Evolutionary conservation across 192 early-diverging fungal species (phyloP).

Genomic region (Coemansia sp.): DNA sequence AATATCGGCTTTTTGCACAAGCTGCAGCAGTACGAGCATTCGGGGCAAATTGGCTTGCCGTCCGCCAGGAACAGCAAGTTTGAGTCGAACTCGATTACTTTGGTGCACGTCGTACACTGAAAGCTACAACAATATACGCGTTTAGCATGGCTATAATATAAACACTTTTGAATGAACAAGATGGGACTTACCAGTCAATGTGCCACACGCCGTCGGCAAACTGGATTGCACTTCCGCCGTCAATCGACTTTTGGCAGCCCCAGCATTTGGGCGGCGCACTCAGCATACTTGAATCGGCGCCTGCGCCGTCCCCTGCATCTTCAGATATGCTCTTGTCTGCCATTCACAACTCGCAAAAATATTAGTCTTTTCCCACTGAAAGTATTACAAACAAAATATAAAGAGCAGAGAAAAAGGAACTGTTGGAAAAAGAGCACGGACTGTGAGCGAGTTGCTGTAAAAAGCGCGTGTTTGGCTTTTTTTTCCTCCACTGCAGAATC

Average conservation of each 20-base stretch:
- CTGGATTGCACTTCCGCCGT: conserved; percentile 74
- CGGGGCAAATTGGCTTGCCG: conserved; percentile 81
- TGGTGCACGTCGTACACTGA: conserved; percentile 72
- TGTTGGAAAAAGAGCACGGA: no score
- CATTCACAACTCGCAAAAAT: not conserved
- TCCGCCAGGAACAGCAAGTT: conserved; percentile 73
- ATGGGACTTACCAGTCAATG: conserved; percentile 68
- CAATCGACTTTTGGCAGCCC: conserved; percentile 67
- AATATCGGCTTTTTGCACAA: conserved; percentile 71
- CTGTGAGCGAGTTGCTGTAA: no score
- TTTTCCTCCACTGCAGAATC: no score
- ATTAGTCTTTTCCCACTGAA: not conserved
- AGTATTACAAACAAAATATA: not conserved
- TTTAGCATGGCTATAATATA: no score
- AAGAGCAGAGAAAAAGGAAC: not conserved
- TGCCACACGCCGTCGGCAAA: conserved; percentile 82
- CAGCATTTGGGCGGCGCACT: conserved; percentile 58
- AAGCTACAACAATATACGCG: no score
- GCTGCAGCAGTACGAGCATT: conserved; percentile 76
- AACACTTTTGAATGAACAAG: not conserved
- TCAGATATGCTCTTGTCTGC: not conserved
- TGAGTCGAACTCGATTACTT: conserved; percentile 71
- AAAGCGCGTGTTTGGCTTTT: no score
- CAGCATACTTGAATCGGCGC: conserved; percentile 17
- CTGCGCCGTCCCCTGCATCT: conserved; percentile 16